Base-by-base conservation (phyloP, 305 asterid species). In the Rubia tinctorum region DNA sequence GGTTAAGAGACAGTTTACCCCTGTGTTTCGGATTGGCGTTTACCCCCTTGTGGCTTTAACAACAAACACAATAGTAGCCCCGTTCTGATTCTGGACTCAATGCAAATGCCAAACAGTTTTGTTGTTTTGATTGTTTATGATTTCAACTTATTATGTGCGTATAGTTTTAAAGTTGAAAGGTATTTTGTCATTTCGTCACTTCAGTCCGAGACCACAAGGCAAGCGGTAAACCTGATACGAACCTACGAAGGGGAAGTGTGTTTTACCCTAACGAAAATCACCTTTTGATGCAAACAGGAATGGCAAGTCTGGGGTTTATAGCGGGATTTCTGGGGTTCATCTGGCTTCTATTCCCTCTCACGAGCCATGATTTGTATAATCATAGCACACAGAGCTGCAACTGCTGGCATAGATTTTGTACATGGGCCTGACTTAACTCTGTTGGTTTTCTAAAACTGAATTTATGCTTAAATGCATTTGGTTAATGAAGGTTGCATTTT, bases 351-450 rank as follows among this genome's bases (percentile, higher is more conserved):
- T 90, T 86, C 71, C 97, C 97, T 0, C 74, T 94, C 27, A 88
- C 98, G 3, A 85, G 78, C 75, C 96, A 97, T 2, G 71, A 82
- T 49, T 59, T 88, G 71, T 94, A 81, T 64, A 94, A 90, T 81
- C 15, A 58, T n/a, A 66, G 27, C 64, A 82, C 83, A 5, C 83
- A 89, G 73, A 61, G 72, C 69, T 94, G 99, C 93, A 85, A 80
- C 40, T 90, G 97, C 71, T 91, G 98, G 97, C 90, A 90, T 56
- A 82, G 91, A 80, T 89, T 86, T 59, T 94, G 99, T 80, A 56
- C 69, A 65, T 91, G 96, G 94, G 74, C 80, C 85, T 85, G 81
- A 75, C 79, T 84, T 85, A 81, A 82, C 76, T n/a, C 40, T 39
- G 63, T 64, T 44, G 66, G 45, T 60, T 59, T 23, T 37, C 20